A percentile compares a stretch with the other conserved stretches of the same genome.
Evolutionary conservation across 2,329 filamentous ascomycete species (phyloP).

Genomic region (Domatiomyces globalis): DNA sequence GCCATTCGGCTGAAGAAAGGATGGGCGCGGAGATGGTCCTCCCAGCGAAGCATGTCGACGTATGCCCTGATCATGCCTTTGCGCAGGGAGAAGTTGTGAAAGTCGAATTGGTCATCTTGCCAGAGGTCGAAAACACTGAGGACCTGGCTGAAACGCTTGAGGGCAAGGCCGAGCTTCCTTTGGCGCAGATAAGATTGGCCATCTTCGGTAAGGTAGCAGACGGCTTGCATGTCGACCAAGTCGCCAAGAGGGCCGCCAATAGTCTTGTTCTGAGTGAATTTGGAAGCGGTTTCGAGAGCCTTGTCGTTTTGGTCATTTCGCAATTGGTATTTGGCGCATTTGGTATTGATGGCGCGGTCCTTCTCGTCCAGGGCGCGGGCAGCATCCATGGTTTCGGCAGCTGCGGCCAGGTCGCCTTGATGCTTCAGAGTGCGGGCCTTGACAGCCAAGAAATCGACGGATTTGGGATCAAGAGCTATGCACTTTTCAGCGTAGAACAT

Average conservation of each 20-base stretch:
- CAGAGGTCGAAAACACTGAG: slow-evolving; percentile 91
- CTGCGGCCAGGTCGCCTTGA: slow-evolving; percentile 61
- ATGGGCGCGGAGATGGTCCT: slow-evolving; percentile 78
- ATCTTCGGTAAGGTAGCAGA: slow-evolving; percentile 94
- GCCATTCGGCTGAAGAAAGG: slow-evolving; percentile 83
- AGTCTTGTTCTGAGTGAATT: slow-evolving; percentile 87
- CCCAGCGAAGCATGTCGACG: slow-evolving; percentile 92
- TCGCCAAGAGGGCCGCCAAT: slow-evolving; percentile 78
- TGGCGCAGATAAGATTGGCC: slow-evolving; percentile 76
- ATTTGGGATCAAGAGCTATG: slow-evolving; percentile 62
- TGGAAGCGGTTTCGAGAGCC: slow-evolving; percentile 73
- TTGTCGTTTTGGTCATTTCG: slow-evolving; percentile 81
- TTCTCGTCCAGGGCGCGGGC: slow-evolving; percentile 73
- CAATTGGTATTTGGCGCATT: slow-evolving; percentile 91
- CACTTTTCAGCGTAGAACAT: slow-evolving; percentile 70
- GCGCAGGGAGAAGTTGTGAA: slow-evolving; percentile 91
- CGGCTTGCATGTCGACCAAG: slow-evolving; percentile 93
- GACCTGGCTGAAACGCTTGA: slow-evolving; percentile 83
- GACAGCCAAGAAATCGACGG: slow-evolving; percentile 86
- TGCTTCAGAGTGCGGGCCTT: slow-evolving; percentile 94
- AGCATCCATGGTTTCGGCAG: slow-evolving; percentile 74
- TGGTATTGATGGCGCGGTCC: slow-evolving; percentile 96
- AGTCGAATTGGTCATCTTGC: slow-evolving; percentile 98
- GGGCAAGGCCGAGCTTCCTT: slow-evolving; percentile 65
- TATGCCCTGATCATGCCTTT: slow-evolving; percentile 95